Percentiles rank a stretch among this genome's conserved stretches.
These are phyloP conservation scores for Dillenia suffruticosa DNA, from an alignment of 164 flowering plant species.

Conservation along the genomic window DNA sequence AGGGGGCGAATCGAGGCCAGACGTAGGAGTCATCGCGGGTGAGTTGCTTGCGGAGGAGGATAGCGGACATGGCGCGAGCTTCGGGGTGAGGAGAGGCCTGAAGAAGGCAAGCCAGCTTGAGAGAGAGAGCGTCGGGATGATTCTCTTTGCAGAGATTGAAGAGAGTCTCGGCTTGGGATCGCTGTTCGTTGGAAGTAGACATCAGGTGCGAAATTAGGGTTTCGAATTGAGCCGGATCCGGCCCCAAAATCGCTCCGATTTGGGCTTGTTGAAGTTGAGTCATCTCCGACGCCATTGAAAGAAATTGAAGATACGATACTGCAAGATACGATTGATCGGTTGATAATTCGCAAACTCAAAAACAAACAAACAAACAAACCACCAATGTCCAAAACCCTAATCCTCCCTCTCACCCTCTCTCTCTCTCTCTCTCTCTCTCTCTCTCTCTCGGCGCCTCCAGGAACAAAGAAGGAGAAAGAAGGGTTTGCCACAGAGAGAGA, in stretches of 20 bases:
- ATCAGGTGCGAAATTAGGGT: slow-evolving; percentile 32
- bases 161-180: slow-evolving; percentile 32
- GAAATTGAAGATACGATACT: slow-evolving; percentile 8
- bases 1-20: slow-evolving; percentile 14
- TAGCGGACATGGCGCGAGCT: slow-evolving; percentile 24
- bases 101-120: slow-evolving; percentile 22
- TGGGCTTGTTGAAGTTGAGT: slow-evolving; percentile 26
- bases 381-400: no score
- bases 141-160: slow-evolving; percentile 32
- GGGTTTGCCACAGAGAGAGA: not conserved
- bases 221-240: slow-evolving; percentile 32
- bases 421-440: slow-evolving; percentile 1
- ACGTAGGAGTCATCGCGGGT: slow-evolving; percentile 14
- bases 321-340: no score
- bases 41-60: slow-evolving; percentile 24
- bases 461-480: not conserved
- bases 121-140: slow-evolving; percentile 22
- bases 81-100: slow-evolving; percentile 17
- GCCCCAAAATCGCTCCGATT: slow-evolving; percentile 26
- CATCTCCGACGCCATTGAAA: slow-evolving; percentile 20
- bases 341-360: no score
- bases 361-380: no score
- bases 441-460: not conserved
- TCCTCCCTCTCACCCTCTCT: not conserved
- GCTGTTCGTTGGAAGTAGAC: slow-evolving; percentile 30